These are phyloP conservation scores for Hemisphaericaspora xylofermentans DNA, from an alignment of 1,139 yeast species.

Conservation along the genomic window DNA sequence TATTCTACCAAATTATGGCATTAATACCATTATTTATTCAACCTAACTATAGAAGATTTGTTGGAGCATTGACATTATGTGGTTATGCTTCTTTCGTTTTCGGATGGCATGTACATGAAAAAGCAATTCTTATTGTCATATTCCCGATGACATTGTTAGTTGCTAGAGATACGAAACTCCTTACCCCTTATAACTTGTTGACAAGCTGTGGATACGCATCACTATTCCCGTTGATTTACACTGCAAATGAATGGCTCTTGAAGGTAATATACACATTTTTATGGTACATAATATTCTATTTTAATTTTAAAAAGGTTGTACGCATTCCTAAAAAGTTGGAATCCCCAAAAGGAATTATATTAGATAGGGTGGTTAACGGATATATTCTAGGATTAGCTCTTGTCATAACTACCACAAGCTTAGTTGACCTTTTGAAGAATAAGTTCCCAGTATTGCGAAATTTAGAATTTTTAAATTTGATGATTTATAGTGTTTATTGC, in stretches of 20 bases:
- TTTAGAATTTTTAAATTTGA: slow-evolving; percentile 72
- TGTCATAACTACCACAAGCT: slow-evolving; percentile 53
- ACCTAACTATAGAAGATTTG: slow-evolving; percentile 75
- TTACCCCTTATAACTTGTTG: slow-evolving; percentile 65
- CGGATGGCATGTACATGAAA: slow-evolving; percentile 99
- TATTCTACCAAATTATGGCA: slow-evolving; percentile 79
- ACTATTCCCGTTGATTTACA: slow-evolving; percentile 81
- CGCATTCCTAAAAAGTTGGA: slow-evolving; percentile 53
- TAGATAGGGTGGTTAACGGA: slow-evolving; percentile 68
- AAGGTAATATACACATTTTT: slow-evolving; percentile 77
- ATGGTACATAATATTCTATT: slow-evolving; percentile 80
- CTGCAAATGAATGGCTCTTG: slow-evolving; percentile 75
- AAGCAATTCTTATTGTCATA: slow-evolving; percentile 86
- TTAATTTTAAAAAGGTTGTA: slow-evolving; percentile 67
- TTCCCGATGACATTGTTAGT: slow-evolving; percentile 84
- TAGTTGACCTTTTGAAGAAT: slow-evolving; percentile 57
- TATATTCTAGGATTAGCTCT: slow-evolving; percentile 72
- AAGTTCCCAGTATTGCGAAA: slow-evolving; percentile 49
- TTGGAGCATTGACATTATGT: slow-evolving; percentile 84
- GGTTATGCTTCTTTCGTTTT: slow-evolving; percentile 89
- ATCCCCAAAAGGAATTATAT: slow-evolving; percentile 43
- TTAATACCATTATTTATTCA: slow-evolving; percentile 70
- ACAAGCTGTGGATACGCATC: slow-evolving; percentile 85
- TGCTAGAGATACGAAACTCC: slow-evolving; percentile 65
- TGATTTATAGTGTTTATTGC: slow-evolving; percentile 84